Conservation (phyloP, 495 filamentous ascomycete species). For the Podospora sp. region DNA sequence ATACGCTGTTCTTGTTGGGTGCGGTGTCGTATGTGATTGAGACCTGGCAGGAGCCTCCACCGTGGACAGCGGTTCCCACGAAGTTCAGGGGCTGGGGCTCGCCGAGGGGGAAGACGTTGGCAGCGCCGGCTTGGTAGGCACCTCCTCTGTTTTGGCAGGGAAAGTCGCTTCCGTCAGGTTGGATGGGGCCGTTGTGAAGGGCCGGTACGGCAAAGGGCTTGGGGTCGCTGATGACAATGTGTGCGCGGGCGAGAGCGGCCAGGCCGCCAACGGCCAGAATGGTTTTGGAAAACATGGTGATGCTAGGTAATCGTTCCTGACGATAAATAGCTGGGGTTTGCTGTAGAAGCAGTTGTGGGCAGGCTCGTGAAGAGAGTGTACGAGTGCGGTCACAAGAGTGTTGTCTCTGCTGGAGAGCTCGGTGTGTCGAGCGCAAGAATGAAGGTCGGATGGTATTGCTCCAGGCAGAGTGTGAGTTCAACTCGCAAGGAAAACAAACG, state of each 20-base stretch:
- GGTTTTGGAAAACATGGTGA: constrained; percentile 45
- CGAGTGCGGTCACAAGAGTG: constrained; percentile 9
- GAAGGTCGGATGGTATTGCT: constrained; percentile 40
- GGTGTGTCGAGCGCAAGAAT: constrained; percentile 30
- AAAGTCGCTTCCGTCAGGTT: constrained; percentile 62
- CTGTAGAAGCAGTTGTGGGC: constrained; percentile 15
- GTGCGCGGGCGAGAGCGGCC: constrained; percentile 58
- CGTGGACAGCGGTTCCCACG: constrained; percentile 69
- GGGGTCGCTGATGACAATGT: constrained; percentile 73
- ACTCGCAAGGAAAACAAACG: constrained; percentile 35
- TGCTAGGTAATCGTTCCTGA: constrained; percentile 37
- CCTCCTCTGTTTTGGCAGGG: constrained; percentile 68
- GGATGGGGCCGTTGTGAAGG: constrained; percentile 57
- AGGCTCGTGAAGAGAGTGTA: constrained; percentile 14
- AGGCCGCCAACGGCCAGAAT: constrained; percentile 40
- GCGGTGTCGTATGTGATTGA: constrained; percentile 73
- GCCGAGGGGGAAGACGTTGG: constrained; percentile 56
- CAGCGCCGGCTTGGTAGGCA: constrained; percentile 42
- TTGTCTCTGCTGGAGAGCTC: constrained; percentile 20
- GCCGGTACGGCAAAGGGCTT: constrained; percentile 62
- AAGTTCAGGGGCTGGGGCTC: constrained; percentile 57
- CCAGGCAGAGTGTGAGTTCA: constrained; percentile 39
- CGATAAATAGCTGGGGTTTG: constrained; percentile 33
- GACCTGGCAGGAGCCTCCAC: constrained; percentile 86
- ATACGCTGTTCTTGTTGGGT: constrained; percentile 59